phyloP scores from a whole-genome alignment of 371 early-diverging fungal genomes.

The Blakeslea trispora region DNA sequence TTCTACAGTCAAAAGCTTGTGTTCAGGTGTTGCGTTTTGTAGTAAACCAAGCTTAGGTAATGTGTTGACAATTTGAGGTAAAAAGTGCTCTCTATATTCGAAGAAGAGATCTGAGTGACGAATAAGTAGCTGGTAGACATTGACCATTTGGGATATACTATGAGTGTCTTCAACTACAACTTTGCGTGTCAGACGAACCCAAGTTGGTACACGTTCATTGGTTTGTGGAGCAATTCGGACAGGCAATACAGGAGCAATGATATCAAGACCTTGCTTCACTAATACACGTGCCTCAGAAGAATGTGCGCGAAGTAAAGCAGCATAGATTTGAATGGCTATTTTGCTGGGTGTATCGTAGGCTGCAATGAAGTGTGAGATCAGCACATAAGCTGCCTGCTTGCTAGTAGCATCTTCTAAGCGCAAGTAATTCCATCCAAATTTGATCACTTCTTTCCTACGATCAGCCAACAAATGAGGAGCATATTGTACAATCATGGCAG shows the following conservation, averaged over 20 bases:
- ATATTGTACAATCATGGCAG: constrained; percentile 85
- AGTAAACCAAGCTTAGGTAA: constrained; percentile 85
- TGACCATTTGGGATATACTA: constrained; percentile 82
- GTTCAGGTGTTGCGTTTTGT: constrained; percentile 84
- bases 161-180: constrained; percentile 92
- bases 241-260: constrained; percentile 88
- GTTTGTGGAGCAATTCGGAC: constrained; percentile 66
- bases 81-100: constrained; percentile 84
- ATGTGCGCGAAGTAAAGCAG: constrained; percentile 86
- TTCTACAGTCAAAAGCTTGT: constrained; percentile 85
- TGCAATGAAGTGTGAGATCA: constrained; percentile 88
- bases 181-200: constrained; percentile 87
- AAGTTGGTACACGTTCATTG: constrained; percentile 70
- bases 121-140: constrained; percentile 90
- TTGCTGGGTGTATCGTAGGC: constrained; percentile 92
- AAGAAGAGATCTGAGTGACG: constrained; percentile 90
- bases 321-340: constrained; percentile 88
- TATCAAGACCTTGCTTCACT: constrained; percentile 93
- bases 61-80: constrained; percentile 84
- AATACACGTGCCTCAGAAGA: constrained; percentile 81
- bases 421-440: constrained; percentile 91
- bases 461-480: constrained; percentile 78
- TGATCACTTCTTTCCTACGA: constrained; percentile 90
- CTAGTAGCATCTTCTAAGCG: constrained; percentile 91
- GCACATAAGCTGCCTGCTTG: constrained; percentile 94